Percentiles rank a stretch among this genome's conserved stretches.
These are phyloP conservation scores for Leptographium procerum DNA, from an alignment of 2,329 filamentous ascomycete genomes.

Conservation along the genomic window DNA sequence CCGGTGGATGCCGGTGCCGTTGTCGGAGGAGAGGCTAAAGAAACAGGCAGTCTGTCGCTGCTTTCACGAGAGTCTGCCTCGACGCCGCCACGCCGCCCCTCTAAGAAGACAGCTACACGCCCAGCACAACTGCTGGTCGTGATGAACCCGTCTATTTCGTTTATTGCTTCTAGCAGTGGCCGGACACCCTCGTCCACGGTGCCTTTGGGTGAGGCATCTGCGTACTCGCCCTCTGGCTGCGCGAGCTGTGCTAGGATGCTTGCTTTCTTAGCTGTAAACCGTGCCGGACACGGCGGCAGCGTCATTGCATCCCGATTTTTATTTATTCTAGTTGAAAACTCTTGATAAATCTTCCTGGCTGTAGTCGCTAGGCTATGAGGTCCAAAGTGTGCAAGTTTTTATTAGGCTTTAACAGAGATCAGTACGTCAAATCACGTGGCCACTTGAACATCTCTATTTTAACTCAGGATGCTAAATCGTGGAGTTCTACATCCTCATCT, in stretches of 20 bases:
- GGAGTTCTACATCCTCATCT: no score
- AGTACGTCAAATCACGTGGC: neutral
- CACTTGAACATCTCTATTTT: neutral
- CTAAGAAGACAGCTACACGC: conserved; percentile 75
- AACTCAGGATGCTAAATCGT: no score
- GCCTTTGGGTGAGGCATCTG: conserved; percentile 81
- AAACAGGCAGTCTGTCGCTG: neutral
- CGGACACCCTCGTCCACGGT: conserved; percentile 71
- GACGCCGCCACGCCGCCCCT: conserved; percentile 48
- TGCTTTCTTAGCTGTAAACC: conserved; percentile 43
- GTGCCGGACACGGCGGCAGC: conserved; percentile 10
- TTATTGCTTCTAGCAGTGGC: conserved; percentile 68
- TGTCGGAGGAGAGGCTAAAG: conserved; percentile 9
- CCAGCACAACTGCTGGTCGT: conserved; percentile 93
- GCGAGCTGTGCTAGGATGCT: conserved; percentile 62
- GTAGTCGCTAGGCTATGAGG: neutral
- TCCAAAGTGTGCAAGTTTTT: neutral
- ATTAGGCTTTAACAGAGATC: neutral
- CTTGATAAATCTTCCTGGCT: neutral
- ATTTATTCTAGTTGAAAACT: neutral
- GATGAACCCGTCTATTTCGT: conserved; percentile 60
- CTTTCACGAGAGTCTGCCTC: conserved; percentile 8
- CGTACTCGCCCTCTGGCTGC: conserved; percentile 58
- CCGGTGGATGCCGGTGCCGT: conserved; percentile 48
- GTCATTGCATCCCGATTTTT: neutral